phyloP scores from a whole-genome alignment of 2,329 filamentous ascomycete genomes.

The Cadophora sp. region DNA sequence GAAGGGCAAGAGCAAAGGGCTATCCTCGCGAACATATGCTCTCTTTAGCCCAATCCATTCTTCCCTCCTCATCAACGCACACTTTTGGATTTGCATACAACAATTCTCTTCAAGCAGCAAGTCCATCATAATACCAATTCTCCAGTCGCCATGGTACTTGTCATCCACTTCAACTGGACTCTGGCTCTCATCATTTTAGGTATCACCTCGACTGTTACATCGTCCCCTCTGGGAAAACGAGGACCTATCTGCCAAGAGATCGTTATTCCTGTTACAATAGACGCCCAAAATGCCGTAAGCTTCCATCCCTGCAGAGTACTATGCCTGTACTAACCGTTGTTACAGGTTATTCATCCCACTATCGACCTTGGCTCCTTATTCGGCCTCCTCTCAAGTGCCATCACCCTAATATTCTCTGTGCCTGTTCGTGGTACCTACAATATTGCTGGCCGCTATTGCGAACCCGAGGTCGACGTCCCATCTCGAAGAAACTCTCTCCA shows the following conservation, averaged over 20 bases:
- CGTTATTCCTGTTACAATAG: constrained; percentile 26
- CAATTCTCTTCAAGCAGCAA: constrained; percentile 15
- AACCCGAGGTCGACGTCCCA: constrained; percentile 28
- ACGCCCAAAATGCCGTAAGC: constrained; percentile 20
- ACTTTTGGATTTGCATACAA: constrained; percentile 19
- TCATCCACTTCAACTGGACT: not conserved
- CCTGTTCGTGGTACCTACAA: constrained; percentile 20
- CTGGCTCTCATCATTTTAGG: constrained; percentile 1
- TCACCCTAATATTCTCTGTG: constrained; percentile 16
- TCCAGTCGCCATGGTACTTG: constrained; percentile 1
- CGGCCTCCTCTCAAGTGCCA: constrained; percentile 14
- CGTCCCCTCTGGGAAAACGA: constrained; percentile 12
- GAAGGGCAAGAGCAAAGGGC: constrained; percentile 7
- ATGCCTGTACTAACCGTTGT: not conserved
- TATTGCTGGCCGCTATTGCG: constrained; percentile 28
- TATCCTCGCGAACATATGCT: not conserved
- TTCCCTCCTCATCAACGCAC: constrained; percentile 8
- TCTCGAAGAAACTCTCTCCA: constrained; percentile 26
- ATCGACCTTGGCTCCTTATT: constrained; percentile 14
- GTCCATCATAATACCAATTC: constrained; percentile 9
- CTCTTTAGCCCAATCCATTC: not conserved
- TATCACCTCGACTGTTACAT: not conserved
- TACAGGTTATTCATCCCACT: constrained; percentile 14
- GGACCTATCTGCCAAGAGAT: constrained; percentile 23
- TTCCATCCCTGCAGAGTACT: not conserved